Percentiles rank a stretch among this genome's conserved stretches.
phyloP scores from a whole-genome alignment of 2,329 filamentous ascomycete species.

The Reticulascus tulasneorum region DNA sequence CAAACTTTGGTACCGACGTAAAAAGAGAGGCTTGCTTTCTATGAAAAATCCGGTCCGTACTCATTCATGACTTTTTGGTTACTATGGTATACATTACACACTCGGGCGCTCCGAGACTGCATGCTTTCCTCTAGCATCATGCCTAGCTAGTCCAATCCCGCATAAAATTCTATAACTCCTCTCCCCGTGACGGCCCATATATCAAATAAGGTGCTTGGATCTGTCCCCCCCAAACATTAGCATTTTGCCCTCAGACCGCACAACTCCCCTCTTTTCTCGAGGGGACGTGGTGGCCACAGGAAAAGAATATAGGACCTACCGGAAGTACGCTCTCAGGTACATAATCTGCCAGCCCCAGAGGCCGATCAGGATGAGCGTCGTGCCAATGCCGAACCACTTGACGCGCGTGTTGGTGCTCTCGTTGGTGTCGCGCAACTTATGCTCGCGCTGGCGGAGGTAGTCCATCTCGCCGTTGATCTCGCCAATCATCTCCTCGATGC shows the following conservation, averaged over 20 bases:
- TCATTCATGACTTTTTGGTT: conserved; percentile 15
- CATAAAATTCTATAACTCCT: too few relatives aligned
- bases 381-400: conserved; percentile 96
- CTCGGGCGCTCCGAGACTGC: conserved; percentile 14
- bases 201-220: conserved; percentile 68
- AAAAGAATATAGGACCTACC: conserved; percentile 37
- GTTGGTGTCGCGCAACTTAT: conserved; percentile 96
- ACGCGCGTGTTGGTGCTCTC: conserved; percentile 99
- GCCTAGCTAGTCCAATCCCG: too few relatives aligned
- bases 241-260: too few relatives aligned
- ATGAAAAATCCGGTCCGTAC: too few relatives aligned
- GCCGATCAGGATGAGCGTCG: conserved; percentile 84
- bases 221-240: conserved; percentile 27
- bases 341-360: conserved; percentile 97
- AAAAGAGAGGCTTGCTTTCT: too few relatives aligned
- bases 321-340: conserved; percentile 96
- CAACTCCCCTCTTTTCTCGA: not conserved
- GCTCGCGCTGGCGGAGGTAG: conserved; percentile 83
- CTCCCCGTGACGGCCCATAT: too few relatives aligned
- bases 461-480: conserved; percentile 96
- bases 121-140: conserved; percentile 8
- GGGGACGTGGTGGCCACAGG: not conserved
- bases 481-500: conserved; percentile 83
- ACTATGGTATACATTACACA: conserved; percentile 10
- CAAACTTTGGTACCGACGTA: too few relatives aligned